A percentile compares a stretch with the other conserved stretches of the same genome.
These are phyloP conservation scores for Teunomyces lycoperdinae DNA, from an alignment of 805 yeast genomes.

Conservation along the genomic window DNA sequence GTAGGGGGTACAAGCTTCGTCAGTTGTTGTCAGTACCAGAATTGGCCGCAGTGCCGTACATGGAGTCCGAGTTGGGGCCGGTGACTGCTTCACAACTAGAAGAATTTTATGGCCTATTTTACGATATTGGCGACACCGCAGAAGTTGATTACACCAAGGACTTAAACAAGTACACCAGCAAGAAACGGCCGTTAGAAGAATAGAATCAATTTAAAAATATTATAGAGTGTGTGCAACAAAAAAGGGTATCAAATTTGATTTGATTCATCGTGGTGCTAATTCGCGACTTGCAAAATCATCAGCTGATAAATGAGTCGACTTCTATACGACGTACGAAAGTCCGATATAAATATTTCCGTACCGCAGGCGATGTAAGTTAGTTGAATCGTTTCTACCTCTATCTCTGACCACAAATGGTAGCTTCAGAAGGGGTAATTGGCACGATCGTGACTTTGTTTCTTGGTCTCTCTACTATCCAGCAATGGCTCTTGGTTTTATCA, in stretches of 20 bases:
- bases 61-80: constrained; percentile 14
- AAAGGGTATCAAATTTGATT: not conserved
- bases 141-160: constrained; percentile 19
- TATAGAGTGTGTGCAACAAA: not conserved
- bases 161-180: constrained; percentile 15
- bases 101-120: constrained; percentile 23
- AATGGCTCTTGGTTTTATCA: constrained; percentile 29
- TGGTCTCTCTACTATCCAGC: constrained; percentile 4
- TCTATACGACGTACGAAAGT: constrained; percentile 1
- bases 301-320: constrained; percentile 4
- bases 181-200: constrained; percentile 11
- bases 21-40: constrained; percentile 6
- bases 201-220: not conserved
- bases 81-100: constrained; percentile 16
- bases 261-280: not conserved
- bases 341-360: not conserved
- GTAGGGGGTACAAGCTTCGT: constrained; percentile 18
- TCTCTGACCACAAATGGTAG: not conserved
- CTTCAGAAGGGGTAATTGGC: not conserved
- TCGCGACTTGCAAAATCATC: constrained; percentile 1
- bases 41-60: constrained; percentile 8
- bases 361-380: not conserved
- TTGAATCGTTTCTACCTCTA: not conserved
- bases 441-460: not conserved
- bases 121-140: constrained; percentile 22